Evolutionary conservation across 1,284 basidiomycete genomes (phyloP), one percentile per base, ranked within the genome.

Genomic region (Lentinus polychrous): DNA sequence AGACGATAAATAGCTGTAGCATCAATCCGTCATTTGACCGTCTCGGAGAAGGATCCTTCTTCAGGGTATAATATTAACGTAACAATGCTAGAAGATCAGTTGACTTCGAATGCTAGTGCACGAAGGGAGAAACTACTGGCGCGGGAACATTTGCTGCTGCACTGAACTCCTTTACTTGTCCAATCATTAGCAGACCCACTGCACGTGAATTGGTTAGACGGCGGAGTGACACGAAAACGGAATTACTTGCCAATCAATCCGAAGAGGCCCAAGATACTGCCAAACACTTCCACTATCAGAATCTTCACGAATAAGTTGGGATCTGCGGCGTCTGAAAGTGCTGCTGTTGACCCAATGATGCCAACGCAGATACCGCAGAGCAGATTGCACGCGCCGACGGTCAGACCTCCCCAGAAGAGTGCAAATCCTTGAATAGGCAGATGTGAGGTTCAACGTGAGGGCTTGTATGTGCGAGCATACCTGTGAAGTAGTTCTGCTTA

Each of bases 331-430:
- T 97, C 94, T 12, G 90, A 83, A 39, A 96, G 72, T 0, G 94
- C 94, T 11, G 93, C 93, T 14, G 91, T 95, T 1, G 91, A 90
- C 2, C 94, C 94, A 1, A 90, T 91, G 58, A 96, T 79, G 23
- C 94, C 94, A 46, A 96, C 94, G 14, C 83, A 87, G 52, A 95
- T 70, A 57, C 94, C 94, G 55, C 94, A 96, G 18, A 97, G 76
- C n/a, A 96, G 76, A 66, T 96, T 96, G 69, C 93, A 96, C 4
- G 81, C 61, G 14, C 91, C 93, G 43, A 94, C 92, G 1, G 91
- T 92, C 43, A 96, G 70, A 24, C 94, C 94, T 36, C 93, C 93
- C 86, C 93, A 96, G 75, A 97, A 97, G 49, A 96, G 76, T 1
- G 93, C 84, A 60, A 81, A 96, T 8, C 92, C 91, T 90, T 55